Evolutionary conservation across 768 basidiomycete genomes (phyloP), one percentile per base, ranked within the genome.

Genomic region (Mycena leptocephala): DNA sequence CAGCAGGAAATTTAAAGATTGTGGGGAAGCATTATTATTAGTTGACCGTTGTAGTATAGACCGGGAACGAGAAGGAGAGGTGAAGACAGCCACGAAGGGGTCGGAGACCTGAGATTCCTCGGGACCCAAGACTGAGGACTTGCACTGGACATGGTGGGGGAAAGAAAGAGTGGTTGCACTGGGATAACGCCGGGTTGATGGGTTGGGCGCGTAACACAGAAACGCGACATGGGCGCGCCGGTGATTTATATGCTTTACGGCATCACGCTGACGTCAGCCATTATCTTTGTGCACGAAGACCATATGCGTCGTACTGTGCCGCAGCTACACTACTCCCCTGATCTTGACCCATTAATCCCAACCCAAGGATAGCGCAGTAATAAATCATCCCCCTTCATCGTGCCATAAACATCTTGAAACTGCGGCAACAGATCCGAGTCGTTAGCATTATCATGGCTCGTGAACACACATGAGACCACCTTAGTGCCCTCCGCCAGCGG

Each of bases 401-500:
- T 83, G 5, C 88, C 90, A 32, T 83, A 84, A 72, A 91, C 83
- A 74, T 91, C 89, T 56, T 88, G 88, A 48, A 89, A 91, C 90
- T 91, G 74, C 46, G 24, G 43, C 51, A 56, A 48, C 22, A 14
- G 22, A 37, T 24, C 58, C n/a, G n/a, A n/a, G n/a, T 41, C 33
- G 63, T 59, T 37, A 53, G 33, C 20, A 20, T 43, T 20, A 75
- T 53, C n/a, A 46, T 6, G 32, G n/a, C 35, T 37, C 26, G 43
- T 76, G 33, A 55, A 78, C 53, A 64, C 75, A 53, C 46, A 16
- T 56, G 84, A 78, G 28, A 33, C 55, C n/a, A 89, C 89, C 79
- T 84, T 88, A 5, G 90, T 90, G 35, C 89, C 90, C 46, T 90
- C 87, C 20, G 90, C 88, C 18, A 91, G 81, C 13, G 89, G 89